Evolutionary conservation across 208 protist genomes (phyloP), one percentile per base, ranked within the genome.

Genomic region (Kentomonas sorsogonicus): DNA sequence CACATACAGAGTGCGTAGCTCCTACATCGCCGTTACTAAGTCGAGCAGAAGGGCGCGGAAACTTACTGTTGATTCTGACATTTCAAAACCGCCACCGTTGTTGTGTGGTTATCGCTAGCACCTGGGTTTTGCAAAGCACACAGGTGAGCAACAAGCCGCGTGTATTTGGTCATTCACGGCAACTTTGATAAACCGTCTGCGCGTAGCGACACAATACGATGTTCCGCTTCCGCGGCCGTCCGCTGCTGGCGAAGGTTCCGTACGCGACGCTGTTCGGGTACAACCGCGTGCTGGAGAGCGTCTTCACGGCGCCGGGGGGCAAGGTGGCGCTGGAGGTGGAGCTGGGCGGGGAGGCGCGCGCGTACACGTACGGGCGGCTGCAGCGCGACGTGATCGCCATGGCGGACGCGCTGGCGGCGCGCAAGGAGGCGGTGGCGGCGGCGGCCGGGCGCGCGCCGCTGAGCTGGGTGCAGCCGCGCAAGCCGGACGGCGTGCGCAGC

Each of bases 231-330:
- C 44, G 60, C 10, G 20, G 33, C 13, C 40, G 20, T 85, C 64
- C 67, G 1, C 51, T 60, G 3, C 60, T 80, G 11, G 71, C 69
- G 31, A 72, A 70, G 53, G 74, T 90, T 38, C 69, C 79, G 18
- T 94, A 86, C 61, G 72, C 86, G 40, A 79, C 72, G 18, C 67
- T 94, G 53, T 94, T 94, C 63, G 63, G 55, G 40, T 76, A 89
- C 69, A 89, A 88, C 63, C 18, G 46, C 25, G 71, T 91, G 30
- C 74, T 94, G 34, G 59, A 76, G 34, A 76, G 60, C 47, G 75
- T 94, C 20, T 94, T 94, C 57, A 48, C 63, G 20, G 72, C 87
- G 0, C 75, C 73, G 18, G 60, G 62, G 26, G 44, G 72, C 31
- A 77, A 77, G 51, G 76, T 86, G 36, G 83, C 83, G 29, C 67